Percentiles rank a stretch among this genome's conserved stretches.
Conservation (phyloP, 2,329 filamentous ascomycete species). For the Sporothrix inflata region DNA sequence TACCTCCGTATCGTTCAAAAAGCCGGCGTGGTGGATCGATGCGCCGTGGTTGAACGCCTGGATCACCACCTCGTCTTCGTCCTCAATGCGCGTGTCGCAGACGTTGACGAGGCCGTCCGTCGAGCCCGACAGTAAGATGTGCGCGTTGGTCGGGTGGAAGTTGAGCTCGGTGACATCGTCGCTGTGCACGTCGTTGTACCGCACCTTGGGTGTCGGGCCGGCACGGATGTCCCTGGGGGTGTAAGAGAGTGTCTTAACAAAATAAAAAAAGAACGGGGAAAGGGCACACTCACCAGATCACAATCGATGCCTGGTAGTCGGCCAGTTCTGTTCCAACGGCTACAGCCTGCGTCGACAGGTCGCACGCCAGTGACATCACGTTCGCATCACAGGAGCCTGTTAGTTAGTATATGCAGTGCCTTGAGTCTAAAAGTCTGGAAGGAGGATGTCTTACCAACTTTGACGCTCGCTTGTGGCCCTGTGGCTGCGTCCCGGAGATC, state of each 20-base stretch:
- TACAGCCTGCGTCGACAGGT: slow-evolving; percentile 59
- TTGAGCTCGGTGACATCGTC: slow-evolving; percentile 68
- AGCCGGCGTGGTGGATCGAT: slow-evolving; percentile 75
- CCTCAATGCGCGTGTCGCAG: slow-evolving; percentile 69
- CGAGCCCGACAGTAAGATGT: slow-evolving; percentile 72
- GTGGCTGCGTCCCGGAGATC: slow-evolving; percentile 57
- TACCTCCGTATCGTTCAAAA: slow-evolving; percentile 66
- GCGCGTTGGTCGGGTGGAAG: slow-evolving; percentile 63
- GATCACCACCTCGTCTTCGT: slow-evolving; percentile 77
- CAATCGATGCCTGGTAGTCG: slow-evolving; percentile 63
- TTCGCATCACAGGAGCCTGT: slow-evolving; percentile 31
- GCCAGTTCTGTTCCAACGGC: slow-evolving; percentile 75
- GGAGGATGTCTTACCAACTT: slow-evolving; percentile 41
- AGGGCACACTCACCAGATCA: slow-evolving; percentile 56
- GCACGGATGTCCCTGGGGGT: slow-evolving; percentile 61
- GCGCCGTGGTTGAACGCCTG: slow-evolving; percentile 79
- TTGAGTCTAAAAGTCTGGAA: background rate
- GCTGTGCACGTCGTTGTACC: slow-evolving; percentile 68
- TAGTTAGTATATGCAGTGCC: slow-evolving; percentile 15
- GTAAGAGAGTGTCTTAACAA: slow-evolving; percentile 28
- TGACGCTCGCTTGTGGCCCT: slow-evolving; percentile 47
- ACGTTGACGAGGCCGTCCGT: slow-evolving; percentile 81
- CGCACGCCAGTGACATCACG: slow-evolving; percentile 69
- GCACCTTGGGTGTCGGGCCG: slow-evolving; percentile 50
- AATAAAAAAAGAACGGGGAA: background rate